Conservation (phyloP, 192 early-diverging fungal species). For the Physocladia obscura region DNA sequence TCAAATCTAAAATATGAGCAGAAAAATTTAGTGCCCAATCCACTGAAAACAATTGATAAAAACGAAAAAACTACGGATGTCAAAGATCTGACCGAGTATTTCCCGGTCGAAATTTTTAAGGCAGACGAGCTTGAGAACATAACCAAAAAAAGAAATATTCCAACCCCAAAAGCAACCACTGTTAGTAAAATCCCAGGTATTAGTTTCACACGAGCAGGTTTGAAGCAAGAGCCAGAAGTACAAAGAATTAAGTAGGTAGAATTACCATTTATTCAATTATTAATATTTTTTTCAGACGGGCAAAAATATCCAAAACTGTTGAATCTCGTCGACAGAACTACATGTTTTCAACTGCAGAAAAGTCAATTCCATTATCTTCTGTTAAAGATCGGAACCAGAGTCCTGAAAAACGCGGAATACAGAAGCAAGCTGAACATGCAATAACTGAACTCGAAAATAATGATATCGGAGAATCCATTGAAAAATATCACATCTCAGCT, state of each 20-base stretch:
- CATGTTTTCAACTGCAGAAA: not conserved
- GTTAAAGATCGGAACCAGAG: no score
- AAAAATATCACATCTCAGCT: constrained; percentile 16
- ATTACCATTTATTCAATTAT: not conserved
- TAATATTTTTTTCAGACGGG: not conserved
- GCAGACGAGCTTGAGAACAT: not conserved
- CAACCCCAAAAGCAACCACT: not conserved
- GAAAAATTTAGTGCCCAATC: not conserved
- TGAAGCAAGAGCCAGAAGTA: not conserved
- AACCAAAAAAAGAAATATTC: not conserved
- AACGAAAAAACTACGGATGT: not conserved
- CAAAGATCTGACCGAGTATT: not conserved
- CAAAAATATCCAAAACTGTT: not conserved
- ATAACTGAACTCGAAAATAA: not conserved
- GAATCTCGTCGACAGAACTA: not conserved
- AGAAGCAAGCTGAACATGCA: not conserved
- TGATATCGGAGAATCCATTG: constrained; percentile 7
- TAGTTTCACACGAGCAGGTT: constrained; percentile 6
- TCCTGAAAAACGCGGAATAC: not conserved
- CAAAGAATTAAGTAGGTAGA: not conserved
- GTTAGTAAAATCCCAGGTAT: constrained; percentile 6
- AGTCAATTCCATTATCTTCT: not conserved
- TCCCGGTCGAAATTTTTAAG: not conserved
- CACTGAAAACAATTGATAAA: not conserved
- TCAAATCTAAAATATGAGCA: not conserved